Percentiles rank a stretch among this genome's conserved stretches.
Evolutionary conservation across 495 filamentous ascomycete genomes (phyloP).

Genomic region (Podospora tetraspora): DNA sequence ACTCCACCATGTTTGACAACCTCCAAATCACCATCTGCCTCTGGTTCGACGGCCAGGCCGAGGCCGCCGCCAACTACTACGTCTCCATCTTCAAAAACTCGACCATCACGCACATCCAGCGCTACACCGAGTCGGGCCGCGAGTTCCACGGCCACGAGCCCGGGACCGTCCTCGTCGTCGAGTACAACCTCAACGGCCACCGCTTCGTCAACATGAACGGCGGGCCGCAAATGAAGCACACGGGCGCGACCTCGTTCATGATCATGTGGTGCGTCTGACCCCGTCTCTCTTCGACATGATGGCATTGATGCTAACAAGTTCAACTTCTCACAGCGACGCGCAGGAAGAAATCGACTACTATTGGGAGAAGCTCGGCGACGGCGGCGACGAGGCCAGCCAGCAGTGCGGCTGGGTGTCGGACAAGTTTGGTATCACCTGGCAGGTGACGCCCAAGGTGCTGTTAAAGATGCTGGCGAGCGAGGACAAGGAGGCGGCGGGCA

Average conservation of each 20-base stretch:
- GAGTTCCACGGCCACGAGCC: constrained; percentile 22
- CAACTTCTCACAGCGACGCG: constrained; percentile 19
- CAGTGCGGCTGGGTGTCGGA: constrained; percentile 38
- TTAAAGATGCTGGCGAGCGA: constrained; percentile 21
- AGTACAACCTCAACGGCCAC: constrained; percentile 32
- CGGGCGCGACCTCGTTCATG: constrained; percentile 28
- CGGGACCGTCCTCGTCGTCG: constrained; percentile 27
- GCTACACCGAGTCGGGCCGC: constrained; percentile 20
- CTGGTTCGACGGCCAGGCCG: constrained; percentile 38
- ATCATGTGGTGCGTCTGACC: constrained; percentile 20
- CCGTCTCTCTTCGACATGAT: too few species aligned
- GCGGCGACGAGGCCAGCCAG: constrained; percentile 24
- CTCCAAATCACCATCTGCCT: constrained; percentile 30
- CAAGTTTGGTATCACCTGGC: constrained; percentile 38
- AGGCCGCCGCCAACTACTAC: constrained; percentile 36
- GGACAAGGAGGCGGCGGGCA: constrained; percentile 17
- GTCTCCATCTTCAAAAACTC: constrained; percentile 33
- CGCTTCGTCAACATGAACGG: constrained; percentile 38
- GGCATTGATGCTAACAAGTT: background rate
- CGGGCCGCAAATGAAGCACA: constrained; percentile 31
- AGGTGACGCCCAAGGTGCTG: constrained; percentile 33
- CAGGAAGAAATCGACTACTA: constrained; percentile 40
- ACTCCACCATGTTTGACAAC: background rate
- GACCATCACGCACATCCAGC: constrained; percentile 18
- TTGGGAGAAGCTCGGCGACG: constrained; percentile 34